phyloP scores from a whole-genome alignment of 2,329 filamentous ascomycete genomes.

The Cercospora berteroae region DNA sequence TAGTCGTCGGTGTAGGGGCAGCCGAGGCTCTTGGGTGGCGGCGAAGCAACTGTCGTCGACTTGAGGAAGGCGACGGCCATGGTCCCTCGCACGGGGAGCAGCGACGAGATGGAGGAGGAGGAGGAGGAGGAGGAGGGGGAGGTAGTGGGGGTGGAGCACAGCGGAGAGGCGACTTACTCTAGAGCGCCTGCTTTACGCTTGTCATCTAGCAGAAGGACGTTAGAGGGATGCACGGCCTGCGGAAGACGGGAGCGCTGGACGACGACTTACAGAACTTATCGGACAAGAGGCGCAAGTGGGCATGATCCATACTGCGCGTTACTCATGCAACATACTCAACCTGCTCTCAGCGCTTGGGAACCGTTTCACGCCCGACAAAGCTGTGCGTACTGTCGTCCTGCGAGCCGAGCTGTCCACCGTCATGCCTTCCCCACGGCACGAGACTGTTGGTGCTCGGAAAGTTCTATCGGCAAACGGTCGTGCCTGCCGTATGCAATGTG shows the following conservation, averaged over 20 bases:
- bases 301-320: conserved; percentile 3
- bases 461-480: neutral
- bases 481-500: neutral
- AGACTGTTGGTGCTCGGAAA: neutral
- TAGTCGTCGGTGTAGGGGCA: conserved; percentile 23
- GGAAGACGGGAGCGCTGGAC: neutral
- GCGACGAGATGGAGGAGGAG: neutral
- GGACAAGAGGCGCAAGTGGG: conserved; percentile 69
- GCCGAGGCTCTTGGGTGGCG: conserved; percentile 1
- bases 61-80: conserved; percentile 14
- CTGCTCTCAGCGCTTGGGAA: neutral
- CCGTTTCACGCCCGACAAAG: neutral
- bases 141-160: neutral
- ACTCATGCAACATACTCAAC: neutral
- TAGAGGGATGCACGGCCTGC: neutral
- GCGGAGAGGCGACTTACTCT: conserved; percentile 63
- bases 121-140: conserved; percentile 10
- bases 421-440: neutral
- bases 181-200: conserved; percentile 95
- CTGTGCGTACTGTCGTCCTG: neutral
- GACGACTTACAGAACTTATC: conserved; percentile 72
- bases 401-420: neutral
- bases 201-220: conserved; percentile 55
- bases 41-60: neutral
- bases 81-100: neutral